Conservation (phyloP, 2,329 filamentous ascomycete genomes). For the Fusarium sp. region DNA sequence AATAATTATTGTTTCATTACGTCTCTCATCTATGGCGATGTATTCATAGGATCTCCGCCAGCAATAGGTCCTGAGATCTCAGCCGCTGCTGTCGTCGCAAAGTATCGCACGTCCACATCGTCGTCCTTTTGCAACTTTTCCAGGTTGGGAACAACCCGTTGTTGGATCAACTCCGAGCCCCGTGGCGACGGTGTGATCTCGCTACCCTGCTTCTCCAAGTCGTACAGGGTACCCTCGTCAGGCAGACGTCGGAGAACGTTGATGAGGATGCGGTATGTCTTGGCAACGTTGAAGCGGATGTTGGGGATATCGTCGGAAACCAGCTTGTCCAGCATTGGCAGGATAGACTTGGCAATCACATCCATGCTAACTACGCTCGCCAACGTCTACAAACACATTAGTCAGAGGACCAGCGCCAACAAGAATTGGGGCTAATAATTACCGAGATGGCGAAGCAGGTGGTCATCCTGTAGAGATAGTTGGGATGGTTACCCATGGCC, state of each 20-base stretch:
- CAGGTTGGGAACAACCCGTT: conserved; percentile 86
- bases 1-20: conserved; percentile 66
- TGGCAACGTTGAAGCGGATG: conserved; percentile 99
- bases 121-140: conserved; percentile 97
- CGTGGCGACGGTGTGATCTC: conserved; percentile 71
- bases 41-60: conserved; percentile 70
- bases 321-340: conserved; percentile 95
- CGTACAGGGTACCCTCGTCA: conserved; percentile 84
- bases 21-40: conserved; percentile 66
- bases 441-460: conserved; percentile 99
- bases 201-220: conserved; percentile 80
- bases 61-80: conserved; percentile 57
- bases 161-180: conserved; percentile 82
- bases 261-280: conserved; percentile 92
- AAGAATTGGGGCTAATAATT: conserved; percentile 54
- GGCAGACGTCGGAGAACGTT: conserved; percentile 91
- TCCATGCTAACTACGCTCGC: conserved; percentile 91
- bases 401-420: conserved; percentile 9
- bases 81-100: conserved; percentile 87
- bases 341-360: conserved; percentile 90
- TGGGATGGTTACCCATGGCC: conserved; percentile 97
- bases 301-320: conserved; percentile 96
- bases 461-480: conserved; percentile 99
- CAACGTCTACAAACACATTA: conserved; percentile 72
- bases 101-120: conserved; percentile 98